Evolutionary conservation across 2,329 filamentous ascomycete species (phyloP).

Genomic region (Paracamarosporium sp.): DNA sequence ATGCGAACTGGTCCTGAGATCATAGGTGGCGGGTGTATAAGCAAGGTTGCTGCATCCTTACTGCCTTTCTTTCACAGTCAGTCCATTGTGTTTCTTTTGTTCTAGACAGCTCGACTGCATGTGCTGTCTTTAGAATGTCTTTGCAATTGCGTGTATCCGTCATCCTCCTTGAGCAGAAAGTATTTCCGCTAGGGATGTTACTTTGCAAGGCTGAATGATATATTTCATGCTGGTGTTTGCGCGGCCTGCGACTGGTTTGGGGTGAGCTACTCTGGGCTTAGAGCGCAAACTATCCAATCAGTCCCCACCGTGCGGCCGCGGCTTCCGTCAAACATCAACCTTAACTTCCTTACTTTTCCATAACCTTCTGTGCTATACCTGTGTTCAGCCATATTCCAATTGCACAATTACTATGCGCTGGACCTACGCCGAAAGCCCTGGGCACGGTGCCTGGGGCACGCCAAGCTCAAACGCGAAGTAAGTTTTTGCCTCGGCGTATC

Average conservation of each 20-base stretch:
- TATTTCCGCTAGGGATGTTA: too few relatives aligned
- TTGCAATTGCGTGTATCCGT: too few relatives aligned
- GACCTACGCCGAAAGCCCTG: constrained; percentile 16
- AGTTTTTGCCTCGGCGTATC: not conserved
- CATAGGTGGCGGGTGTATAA: too few relatives aligned
- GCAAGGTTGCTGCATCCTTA: too few relatives aligned
- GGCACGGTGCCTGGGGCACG: constrained; percentile 17
- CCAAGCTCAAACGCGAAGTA: constrained; percentile 5
- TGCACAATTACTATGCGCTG: constrained; percentile 4
- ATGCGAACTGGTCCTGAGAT: too few relatives aligned
- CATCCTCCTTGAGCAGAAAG: too few relatives aligned
- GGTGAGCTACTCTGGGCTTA: not conserved
- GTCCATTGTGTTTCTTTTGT: too few relatives aligned
- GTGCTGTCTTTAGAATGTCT: too few relatives aligned
- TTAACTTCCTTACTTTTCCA: not conserved
- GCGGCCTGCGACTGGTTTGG: not conserved
- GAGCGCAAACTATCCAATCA: not conserved
- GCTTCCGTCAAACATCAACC: not conserved
- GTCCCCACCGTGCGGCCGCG: not conserved
- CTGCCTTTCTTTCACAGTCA: too few relatives aligned
- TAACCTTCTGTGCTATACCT: not conserved
- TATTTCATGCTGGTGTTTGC: not conserved
- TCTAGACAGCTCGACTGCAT: too few relatives aligned
- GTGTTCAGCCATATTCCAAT: not conserved
- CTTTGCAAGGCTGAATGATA: constrained; percentile 25